Percentiles rank a stretch among this genome's conserved stretches.
These are phyloP conservation scores for Leucocoprinus leucothites DNA, from an alignment of 768 basidiomycete species.

Conservation along the genomic window DNA sequence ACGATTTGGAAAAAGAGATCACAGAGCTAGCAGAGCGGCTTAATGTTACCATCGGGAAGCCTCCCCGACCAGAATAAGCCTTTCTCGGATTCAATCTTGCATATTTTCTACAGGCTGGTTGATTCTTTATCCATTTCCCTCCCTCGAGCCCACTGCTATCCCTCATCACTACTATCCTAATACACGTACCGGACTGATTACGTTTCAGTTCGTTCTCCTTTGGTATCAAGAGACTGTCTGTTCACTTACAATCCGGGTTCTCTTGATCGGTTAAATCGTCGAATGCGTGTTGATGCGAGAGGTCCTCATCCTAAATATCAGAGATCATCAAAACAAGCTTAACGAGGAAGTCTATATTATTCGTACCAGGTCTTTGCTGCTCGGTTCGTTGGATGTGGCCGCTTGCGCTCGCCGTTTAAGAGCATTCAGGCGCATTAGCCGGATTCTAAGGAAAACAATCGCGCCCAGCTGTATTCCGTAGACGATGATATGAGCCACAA, in stretches of 20 bases:
- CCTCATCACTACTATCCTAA: constrained; percentile 15
- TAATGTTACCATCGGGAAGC: constrained; percentile 44
- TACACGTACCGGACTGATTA: constrained; percentile 35
- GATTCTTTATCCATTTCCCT: no score
- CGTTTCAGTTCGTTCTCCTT: background rate
- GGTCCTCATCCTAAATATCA: constrained; percentile 24
- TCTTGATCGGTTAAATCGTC: constrained; percentile 47
- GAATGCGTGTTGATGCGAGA: constrained; percentile 40
- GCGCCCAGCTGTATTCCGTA: constrained; percentile 41
- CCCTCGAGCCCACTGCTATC: background rate
- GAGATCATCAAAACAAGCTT: background rate
- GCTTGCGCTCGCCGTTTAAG: constrained; percentile 36
- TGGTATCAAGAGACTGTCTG: background rate
- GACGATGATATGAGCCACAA: constrained; percentile 43
- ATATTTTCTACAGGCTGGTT: background rate
- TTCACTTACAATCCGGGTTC: constrained; percentile 41
- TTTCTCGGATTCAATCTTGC: background rate
- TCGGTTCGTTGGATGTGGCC: constrained; percentile 24
- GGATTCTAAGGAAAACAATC: constrained; percentile 35
- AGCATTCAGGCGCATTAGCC: constrained; percentile 39
- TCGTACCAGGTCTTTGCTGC: constrained; percentile 25
- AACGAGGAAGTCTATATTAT: background rate
- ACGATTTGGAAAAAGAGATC: constrained; percentile 53
- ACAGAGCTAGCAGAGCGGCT: constrained; percentile 46
- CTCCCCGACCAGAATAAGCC: constrained; percentile 30